Evolutionary conservation across 495 filamentous ascomycete genomes (phyloP).

Genomic region (Pseudotulostoma volvatum): DNA sequence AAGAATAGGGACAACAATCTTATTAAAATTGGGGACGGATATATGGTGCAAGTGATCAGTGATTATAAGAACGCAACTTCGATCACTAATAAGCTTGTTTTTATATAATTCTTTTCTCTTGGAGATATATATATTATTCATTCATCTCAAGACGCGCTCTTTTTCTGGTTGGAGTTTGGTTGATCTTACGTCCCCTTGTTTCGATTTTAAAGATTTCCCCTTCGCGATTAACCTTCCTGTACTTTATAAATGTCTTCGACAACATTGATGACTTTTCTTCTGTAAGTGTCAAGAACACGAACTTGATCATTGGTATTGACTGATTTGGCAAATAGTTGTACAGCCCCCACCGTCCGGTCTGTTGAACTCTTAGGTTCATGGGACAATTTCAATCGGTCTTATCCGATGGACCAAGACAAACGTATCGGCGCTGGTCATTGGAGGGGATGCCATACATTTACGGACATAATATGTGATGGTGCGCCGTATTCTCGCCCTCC

Average conservation of each 20-base stretch:
- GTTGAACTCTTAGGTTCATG: slow-evolving; percentile 79
- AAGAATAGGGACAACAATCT: too few species aligned
- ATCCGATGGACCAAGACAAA: slow-evolving; percentile 62
- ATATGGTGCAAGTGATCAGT: too few species aligned
- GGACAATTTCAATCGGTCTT: slow-evolving; percentile 72
- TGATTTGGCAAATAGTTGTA: slow-evolving; percentile 32
- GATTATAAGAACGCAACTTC: too few species aligned
- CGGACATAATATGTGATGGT: slow-evolving; percentile 72
- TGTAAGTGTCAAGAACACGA: too few species aligned
- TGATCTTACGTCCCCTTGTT: slow-evolving; percentile 2
- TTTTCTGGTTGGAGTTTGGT: too few species aligned
- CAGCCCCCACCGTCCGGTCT: slow-evolving; percentile 45
- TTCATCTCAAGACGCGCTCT: too few species aligned
- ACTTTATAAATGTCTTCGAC: slow-evolving; percentile 41
- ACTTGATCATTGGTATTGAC: too few species aligned
- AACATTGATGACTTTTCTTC: slow-evolving; percentile 58
- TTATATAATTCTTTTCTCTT: too few species aligned
- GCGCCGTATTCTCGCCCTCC: slow-evolving; percentile 31
- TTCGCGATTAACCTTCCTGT: neutral
- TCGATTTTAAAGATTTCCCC: slow-evolving; percentile 4
- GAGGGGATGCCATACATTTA: slow-evolving; percentile 71
- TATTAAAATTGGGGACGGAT: too few species aligned
- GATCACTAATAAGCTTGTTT: too few species aligned
- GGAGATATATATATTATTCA: too few species aligned
- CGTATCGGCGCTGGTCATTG: slow-evolving; percentile 56